These are phyloP conservation scores for Chaetomium cochliodes DNA, from an alignment of 495 filamentous ascomycete species.

Conservation along the genomic window DNA sequence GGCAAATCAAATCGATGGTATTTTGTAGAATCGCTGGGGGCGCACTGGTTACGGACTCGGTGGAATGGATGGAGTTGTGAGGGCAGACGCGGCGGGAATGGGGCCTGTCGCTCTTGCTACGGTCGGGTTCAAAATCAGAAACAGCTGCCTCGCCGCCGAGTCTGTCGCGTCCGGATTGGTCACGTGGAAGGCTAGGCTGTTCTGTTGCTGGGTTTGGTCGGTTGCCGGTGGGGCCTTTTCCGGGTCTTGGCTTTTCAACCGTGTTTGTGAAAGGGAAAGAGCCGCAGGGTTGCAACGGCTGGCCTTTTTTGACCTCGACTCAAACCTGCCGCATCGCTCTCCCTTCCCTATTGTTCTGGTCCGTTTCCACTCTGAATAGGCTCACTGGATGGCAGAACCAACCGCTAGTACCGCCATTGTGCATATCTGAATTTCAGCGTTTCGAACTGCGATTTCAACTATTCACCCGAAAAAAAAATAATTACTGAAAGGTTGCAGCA, in stretches of 20 bases:
- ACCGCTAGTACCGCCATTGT: background rate
- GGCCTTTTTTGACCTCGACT: slow-evolving; percentile 8
- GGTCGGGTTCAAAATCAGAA: slow-evolving; percentile 23
- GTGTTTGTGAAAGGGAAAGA: slow-evolving; percentile 5
- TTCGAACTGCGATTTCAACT: background rate
- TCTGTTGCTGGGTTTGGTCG: background rate
- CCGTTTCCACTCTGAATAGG: background rate
- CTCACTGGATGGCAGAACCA: background rate
- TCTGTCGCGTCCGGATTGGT: slow-evolving; percentile 26
- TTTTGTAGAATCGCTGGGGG: slow-evolving; percentile 10
- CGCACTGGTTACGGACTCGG: background rate
- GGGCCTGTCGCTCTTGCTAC: background rate
- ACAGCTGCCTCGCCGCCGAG: slow-evolving; percentile 20
- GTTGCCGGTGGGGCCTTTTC: background rate
- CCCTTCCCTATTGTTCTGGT: slow-evolving; percentile 8
- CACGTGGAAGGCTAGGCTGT: slow-evolving; percentile 18
- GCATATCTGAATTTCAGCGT: background rate
- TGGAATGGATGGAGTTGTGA: slow-evolving; percentile 14
- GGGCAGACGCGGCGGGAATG: slow-evolving; percentile 14
- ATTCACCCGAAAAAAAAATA: background rate
- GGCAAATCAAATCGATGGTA: background rate
- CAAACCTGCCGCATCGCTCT: background rate
- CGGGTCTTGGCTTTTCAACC: background rate
- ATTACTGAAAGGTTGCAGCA: background rate
- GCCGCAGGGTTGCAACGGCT: background rate